These are phyloP conservation scores for Gamsiella multidivaricata DNA, from an alignment of 192 early-diverging fungal species.

Conservation along the genomic window DNA sequence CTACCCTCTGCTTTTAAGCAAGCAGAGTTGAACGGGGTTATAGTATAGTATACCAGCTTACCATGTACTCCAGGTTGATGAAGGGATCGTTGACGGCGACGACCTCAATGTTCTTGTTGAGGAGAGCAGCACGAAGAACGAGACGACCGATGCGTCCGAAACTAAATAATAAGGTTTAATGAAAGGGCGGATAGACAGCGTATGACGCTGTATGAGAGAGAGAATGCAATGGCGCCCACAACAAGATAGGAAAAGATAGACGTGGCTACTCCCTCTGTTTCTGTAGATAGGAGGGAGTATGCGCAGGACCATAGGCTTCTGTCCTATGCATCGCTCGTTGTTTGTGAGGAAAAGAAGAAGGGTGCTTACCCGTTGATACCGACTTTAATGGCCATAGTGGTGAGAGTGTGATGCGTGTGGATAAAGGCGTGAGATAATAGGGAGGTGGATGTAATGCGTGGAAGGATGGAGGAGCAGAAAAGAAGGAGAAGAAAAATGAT, in stretches of 20 bases:
- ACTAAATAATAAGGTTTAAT: conserved; percentile 38
- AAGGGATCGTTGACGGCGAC: conserved; percentile 98
- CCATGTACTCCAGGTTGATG: conserved; percentile 97
- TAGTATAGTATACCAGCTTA: no score
- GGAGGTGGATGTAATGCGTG: background rate
- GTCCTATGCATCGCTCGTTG: no score
- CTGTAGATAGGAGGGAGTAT: no score
- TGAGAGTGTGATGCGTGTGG: background rate
- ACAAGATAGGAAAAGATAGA: no score
- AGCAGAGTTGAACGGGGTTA: no score
- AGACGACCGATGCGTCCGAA: conserved; percentile 99
- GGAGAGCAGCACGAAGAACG: conserved; percentile 89
- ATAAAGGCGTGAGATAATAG: background rate
- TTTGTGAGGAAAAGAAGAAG: background rate
- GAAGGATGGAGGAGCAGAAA: background rate
- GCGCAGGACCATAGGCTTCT: no score
- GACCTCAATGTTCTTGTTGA: conserved; percentile 78
- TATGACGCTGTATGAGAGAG: no score
- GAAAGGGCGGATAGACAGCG: background rate
- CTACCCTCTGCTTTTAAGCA: no score
- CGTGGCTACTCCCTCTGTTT: no score
- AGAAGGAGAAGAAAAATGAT: conserved; percentile 1
- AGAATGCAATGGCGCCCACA: background rate
- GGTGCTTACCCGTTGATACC: conserved; percentile 53
- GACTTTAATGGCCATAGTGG: conserved; percentile 47